Evolutionary conservation across 805 yeast genomes (phyloP), one percentile per base, ranked within the genome.

Genomic region (Yarrowia keelungensis): DNA sequence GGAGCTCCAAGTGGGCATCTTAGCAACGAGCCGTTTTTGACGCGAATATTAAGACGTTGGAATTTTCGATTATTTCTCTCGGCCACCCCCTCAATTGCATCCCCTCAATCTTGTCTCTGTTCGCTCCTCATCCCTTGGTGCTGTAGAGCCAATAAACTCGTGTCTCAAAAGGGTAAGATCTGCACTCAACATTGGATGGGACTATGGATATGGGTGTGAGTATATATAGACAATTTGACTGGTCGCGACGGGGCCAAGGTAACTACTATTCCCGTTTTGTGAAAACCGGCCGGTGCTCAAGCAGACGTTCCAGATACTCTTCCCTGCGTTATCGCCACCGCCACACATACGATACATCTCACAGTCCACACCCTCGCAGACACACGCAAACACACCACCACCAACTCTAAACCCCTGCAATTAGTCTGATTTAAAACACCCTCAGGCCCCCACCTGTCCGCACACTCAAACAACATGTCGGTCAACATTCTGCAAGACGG

Each of bases 81-180:
- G 3, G 8, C n/a, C 11, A 7, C 22, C 50, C 53, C 53, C 53
- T 32, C 53, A 35, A 26, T 32, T 5, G 35, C 12, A 1, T 51
- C 59, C 45, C 45, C 59, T 39, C 59, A 39, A 11, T 36, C 12
- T 38, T 38, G 43, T 38, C 58, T 35, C 41, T 50, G 56, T 16
- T 35, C 41, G 32, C 39, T 49, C 53, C 53, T 32, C 56, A 35
- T 19, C 42, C 58, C 58, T 38, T 36, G 58, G 58, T 14, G 42
- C 58, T 51, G 32, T 46, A 22, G 53, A 49, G 53, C 47, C 45
- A 56, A 56, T 56, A 56, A 56, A 41, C 62, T 56, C 62, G n/a
- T 19, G 62, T 38, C 62, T 56, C 62, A 42, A 56, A 56, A 41
- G 19, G 62, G 62, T n/a, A 56, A 41, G 62, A 56, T 56, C 62